phyloP scores from a whole-genome alignment of 2,329 filamentous ascomycete species.

The Herpotrichia juniperi region DNA sequence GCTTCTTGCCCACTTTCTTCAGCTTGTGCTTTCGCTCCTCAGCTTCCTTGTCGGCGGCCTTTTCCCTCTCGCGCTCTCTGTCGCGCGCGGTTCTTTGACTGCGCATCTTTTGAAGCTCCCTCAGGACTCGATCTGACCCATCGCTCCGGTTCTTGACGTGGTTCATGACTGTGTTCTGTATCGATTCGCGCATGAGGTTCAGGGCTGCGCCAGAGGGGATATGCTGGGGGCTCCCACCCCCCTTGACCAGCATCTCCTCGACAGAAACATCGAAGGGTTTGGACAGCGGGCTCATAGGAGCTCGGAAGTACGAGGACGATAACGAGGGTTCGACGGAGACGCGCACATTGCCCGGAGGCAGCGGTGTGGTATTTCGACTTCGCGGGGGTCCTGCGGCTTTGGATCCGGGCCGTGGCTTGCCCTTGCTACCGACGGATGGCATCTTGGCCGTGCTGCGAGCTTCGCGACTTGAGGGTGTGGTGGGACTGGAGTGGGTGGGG shows the following conservation, averaged over 20 bases:
- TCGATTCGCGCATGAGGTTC: slow-evolving; percentile 67
- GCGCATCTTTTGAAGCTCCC: slow-evolving; percentile 68
- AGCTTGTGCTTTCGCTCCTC: slow-evolving; percentile 56
- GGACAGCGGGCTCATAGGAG: slow-evolving; percentile 60
- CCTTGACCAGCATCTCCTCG: slow-evolving; percentile 73
- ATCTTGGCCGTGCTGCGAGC: slow-evolving; percentile 2
- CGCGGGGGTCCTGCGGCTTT: slow-evolving; percentile 46
- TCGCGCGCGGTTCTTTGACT: slow-evolving; percentile 66
- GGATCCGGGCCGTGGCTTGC: slow-evolving; percentile 59
- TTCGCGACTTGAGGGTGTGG: slow-evolving; percentile 7
- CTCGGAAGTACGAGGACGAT: slow-evolving; percentile 67
- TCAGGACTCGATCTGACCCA: slow-evolving; percentile 75
- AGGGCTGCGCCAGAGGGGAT: slow-evolving; percentile 67
- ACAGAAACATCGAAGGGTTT: slow-evolving; percentile 65
- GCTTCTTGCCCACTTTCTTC: slow-evolving; percentile 76
- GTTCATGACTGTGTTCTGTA: slow-evolving; percentile 61
- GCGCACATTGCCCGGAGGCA: slow-evolving; percentile 58
- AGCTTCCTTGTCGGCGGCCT: slow-evolving; percentile 54
- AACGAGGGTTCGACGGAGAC: slow-evolving; percentile 48
- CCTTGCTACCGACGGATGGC: slow-evolving; percentile 48
- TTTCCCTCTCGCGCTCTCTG: slow-evolving; percentile 57
- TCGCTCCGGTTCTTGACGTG: slow-evolving; percentile 60
- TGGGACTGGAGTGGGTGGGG: slow-evolving; percentile 12
- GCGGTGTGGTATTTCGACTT: slow-evolving; percentile 80
- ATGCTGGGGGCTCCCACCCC: slow-evolving; percentile 58